Conservation (phyloP, 1,284 basidiomycete species). For the Sanghuangporus weigelae region DNA sequence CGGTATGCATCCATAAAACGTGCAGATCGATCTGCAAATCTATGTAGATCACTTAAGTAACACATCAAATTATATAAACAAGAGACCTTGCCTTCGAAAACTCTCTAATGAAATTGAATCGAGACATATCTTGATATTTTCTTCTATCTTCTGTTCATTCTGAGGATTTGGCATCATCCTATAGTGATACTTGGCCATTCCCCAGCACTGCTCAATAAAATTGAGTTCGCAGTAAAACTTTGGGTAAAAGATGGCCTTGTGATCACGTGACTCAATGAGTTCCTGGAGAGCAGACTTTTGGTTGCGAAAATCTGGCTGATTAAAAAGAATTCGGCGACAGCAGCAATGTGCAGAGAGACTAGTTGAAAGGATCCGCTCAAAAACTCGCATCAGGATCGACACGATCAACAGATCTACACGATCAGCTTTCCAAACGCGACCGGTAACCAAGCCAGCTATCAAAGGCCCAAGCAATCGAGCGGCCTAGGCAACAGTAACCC, state of each 20-base stretch:
- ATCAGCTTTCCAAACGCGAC: no score
- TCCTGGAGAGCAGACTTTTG: neutral
- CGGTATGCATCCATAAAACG: constrained; percentile 18
- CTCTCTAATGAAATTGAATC: neutral
- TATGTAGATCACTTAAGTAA: neutral
- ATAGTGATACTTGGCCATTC: neutral
- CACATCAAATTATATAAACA: neutral
- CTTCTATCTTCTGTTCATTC: neutral
- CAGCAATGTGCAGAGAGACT: constrained; percentile 19
- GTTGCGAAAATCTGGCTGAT: constrained; percentile 23
- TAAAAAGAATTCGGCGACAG: constrained; percentile 22
- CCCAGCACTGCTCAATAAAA: constrained; percentile 13
- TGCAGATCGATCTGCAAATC: constrained; percentile 15
- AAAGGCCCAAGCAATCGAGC: no score
- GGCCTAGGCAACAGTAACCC: no score
- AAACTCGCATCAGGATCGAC: no score
- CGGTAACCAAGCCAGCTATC: no score
- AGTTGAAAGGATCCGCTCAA: no score
- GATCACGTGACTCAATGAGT: neutral
- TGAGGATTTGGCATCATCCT: neutral
- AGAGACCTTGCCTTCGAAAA: neutral
- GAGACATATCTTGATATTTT: neutral
- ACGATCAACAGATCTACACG: no score
- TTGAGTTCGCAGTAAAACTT: constrained; percentile 14
- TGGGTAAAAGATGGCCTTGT: constrained; percentile 5